These are phyloP conservation scores for Colletotrichum sp. DNA, from an alignment of 2,329 filamentous ascomycete genomes.

Conservation along the genomic window DNA sequence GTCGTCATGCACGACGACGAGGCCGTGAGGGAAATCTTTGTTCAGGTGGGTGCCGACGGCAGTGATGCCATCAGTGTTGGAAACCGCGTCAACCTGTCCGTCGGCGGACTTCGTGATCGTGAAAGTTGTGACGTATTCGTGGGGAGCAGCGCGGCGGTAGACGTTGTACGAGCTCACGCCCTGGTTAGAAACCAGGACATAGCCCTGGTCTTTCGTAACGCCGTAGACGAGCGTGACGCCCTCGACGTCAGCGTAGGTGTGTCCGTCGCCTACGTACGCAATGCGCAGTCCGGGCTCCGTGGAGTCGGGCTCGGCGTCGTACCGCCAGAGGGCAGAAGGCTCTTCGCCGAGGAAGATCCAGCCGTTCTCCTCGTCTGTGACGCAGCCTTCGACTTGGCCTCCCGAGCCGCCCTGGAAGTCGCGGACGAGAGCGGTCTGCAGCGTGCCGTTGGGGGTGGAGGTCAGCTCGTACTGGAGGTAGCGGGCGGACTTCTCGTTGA, in stretches of 20 bases:
- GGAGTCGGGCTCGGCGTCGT: conserved; percentile 53
- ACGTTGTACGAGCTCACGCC: conserved; percentile 58
- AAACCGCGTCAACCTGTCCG: conserved; percentile 52
- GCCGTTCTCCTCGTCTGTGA: conserved; percentile 55
- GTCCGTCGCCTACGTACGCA: conserved; percentile 50
- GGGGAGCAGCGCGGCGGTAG: conserved; percentile 52
- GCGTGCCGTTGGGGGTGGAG: conserved; percentile 40
- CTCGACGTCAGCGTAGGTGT: conserved; percentile 58
- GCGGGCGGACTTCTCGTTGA: conserved; percentile 58
- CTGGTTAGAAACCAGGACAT: conserved; percentile 57
- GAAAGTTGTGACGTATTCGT: conserved; percentile 55
- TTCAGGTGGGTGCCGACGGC: conserved; percentile 50
- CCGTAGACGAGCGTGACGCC: conserved; percentile 57
- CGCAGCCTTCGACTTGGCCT: conserved; percentile 60
- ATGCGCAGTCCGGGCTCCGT: conserved; percentile 36
- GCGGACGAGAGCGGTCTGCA: conserved; percentile 53
- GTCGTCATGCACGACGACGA: conserved; percentile 59
- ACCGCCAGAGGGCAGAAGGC: conserved; percentile 56
- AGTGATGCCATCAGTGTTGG: conserved; percentile 57
- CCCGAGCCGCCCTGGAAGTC: conserved; percentile 55
- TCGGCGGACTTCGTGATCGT: conserved; percentile 47
- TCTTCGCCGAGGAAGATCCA: conserved; percentile 59
- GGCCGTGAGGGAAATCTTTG: conserved; percentile 43
- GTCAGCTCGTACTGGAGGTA: conserved; percentile 59
- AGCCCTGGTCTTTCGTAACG: conserved; percentile 45